Percentiles rank a stretch among this genome's conserved stretches.
phyloP scores from a whole-genome alignment of 331 rosid genomes.

The Acacia concinna region DNA sequence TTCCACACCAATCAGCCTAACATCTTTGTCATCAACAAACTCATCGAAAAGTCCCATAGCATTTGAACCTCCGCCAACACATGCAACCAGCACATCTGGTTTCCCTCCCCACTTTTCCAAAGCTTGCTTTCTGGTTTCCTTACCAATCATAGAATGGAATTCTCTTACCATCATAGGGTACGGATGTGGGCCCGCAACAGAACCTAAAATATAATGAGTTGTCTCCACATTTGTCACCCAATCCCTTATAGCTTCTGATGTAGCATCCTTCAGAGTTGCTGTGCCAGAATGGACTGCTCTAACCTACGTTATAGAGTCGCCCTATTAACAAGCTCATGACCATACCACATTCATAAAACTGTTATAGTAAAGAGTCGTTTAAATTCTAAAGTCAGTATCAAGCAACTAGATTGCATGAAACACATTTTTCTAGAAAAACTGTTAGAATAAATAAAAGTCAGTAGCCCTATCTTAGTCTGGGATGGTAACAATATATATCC shows the following conservation, averaged over 20 bases:
- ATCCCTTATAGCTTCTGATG: slow-evolving; percentile 97
- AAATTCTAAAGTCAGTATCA: neutral
- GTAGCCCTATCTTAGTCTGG: neutral
- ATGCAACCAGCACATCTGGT: slow-evolving; percentile 86
- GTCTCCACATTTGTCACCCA: slow-evolving; percentile 99
- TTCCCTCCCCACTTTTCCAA: slow-evolving; percentile 95
- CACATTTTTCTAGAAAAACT: slow-evolving; percentile 5
- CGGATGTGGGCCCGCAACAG: slow-evolving; percentile 97
- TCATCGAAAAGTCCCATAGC: slow-evolving; percentile 96
- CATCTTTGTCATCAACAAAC: slow-evolving; percentile 69
- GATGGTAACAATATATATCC: neutral
- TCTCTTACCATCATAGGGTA: slow-evolving; percentile 99
- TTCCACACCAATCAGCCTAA: slow-evolving; percentile 87
- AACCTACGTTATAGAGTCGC: slow-evolving; percentile 50
- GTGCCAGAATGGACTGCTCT: slow-evolving; percentile 92
- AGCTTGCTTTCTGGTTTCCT: slow-evolving; percentile 92
- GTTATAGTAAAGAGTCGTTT: neutral
- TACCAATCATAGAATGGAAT: slow-evolving; percentile 89
- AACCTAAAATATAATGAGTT: slow-evolving; percentile 92
- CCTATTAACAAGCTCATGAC: slow-evolving; percentile 16
- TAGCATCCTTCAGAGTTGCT: slow-evolving; percentile 92
- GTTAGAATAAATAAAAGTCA: neutral
- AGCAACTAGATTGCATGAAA: slow-evolving; percentile 15
- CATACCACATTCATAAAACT: neutral
- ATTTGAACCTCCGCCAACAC: slow-evolving; percentile 97